Base-by-base conservation (phyloP, 116 monocot species). In the Phalaenopsis hybrid region DNA sequence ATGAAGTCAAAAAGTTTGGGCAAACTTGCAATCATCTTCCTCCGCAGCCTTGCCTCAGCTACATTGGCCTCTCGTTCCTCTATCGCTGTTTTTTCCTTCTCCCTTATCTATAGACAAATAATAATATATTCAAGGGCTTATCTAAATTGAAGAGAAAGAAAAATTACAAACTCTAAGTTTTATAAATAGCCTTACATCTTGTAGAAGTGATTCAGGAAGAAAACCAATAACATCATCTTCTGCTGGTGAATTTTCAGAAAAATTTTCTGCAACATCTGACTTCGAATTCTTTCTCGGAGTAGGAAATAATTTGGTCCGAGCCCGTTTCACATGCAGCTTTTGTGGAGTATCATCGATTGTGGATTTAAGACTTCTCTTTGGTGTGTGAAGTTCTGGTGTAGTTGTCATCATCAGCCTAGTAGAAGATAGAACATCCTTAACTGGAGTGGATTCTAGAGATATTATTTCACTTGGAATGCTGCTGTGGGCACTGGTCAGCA, bases 1-100 rank as follows among this genome's bases (percentile, higher is more conserved):
- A 99, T 89, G 45, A 83, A 86, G 73, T 95, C 88, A 79, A 99
- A 95, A 33, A 88, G 86, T 73, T 81, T 86, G 20, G 95, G 93
- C 83, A 99, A 87, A 75, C 83, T 81, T 70, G 87, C 82, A 74
- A 93, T 80, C 85, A 94, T 81, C 75, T 90, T 87, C 34, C 89
- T 82, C 55, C 91, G 82, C 79, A 83, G 87, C 61, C 87, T 86
- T 61, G 76, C 79, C 78, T 83, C 78, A n/a, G 79, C 79, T 79
- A 81, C 68, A 33, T 88, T 88, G 45, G 81, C 48, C 81, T 91
- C 78, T 75, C 81, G 89, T 44, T 93, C 95, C 75, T 88, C 82
- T 50, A 79, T 48, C 49, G 81, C 76, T 81, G 85, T 90, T 61
- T 63, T 89, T 78, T 95, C 93, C 81, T 92, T 99, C 34, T 89